These are phyloP conservation scores for Picochlorum sp. DNA, from an alignment of 139 green algal species.

Conservation along the genomic window DNA sequence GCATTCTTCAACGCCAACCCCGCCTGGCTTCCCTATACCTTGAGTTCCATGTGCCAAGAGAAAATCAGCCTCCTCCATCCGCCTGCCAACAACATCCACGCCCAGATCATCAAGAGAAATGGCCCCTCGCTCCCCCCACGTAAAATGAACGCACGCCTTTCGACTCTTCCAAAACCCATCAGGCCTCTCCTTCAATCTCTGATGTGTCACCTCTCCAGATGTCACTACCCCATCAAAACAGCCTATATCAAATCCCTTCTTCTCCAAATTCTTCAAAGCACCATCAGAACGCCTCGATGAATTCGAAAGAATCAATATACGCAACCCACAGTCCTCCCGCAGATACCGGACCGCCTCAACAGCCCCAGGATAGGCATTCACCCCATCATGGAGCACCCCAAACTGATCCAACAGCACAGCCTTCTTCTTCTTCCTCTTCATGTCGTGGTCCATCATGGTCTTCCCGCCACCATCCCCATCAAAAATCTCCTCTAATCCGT, in stretches of 20 bases:
- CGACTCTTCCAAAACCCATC: conserved; percentile 41
- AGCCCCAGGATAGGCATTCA: conserved; percentile 54
- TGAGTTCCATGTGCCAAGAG: conserved; percentile 87
- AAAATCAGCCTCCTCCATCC: conserved; percentile 64
- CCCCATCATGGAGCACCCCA: conserved; percentile 82
- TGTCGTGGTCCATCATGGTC: too few species aligned
- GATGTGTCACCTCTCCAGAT: conserved; percentile 70
- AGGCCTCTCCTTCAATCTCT: conserved; percentile 27
- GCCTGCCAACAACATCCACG: conserved; percentile 43
- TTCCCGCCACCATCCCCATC: too few species aligned
- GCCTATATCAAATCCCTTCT: conserved; percentile 61
- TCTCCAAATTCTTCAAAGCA: conserved; percentile 57
- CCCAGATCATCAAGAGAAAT: conserved; percentile 52
- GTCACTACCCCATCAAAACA: conserved; percentile 49
- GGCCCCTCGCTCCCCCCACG: conserved; percentile 60
- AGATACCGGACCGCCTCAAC: conserved; percentile 51
- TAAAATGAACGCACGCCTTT: conserved; percentile 73
- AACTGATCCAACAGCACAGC: conserved; percentile 79
- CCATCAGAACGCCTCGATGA: conserved; percentile 45
- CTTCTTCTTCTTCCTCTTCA: not conserved
- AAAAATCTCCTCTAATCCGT: too few species aligned
- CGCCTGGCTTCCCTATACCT: conserved; percentile 30
- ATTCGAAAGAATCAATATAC: conserved; percentile 78
- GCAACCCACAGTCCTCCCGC: conserved; percentile 23
- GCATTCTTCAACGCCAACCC: conserved; percentile 2